Conservation (phyloP, 306 rosid genomes). For the Geum urbanum region DNA sequence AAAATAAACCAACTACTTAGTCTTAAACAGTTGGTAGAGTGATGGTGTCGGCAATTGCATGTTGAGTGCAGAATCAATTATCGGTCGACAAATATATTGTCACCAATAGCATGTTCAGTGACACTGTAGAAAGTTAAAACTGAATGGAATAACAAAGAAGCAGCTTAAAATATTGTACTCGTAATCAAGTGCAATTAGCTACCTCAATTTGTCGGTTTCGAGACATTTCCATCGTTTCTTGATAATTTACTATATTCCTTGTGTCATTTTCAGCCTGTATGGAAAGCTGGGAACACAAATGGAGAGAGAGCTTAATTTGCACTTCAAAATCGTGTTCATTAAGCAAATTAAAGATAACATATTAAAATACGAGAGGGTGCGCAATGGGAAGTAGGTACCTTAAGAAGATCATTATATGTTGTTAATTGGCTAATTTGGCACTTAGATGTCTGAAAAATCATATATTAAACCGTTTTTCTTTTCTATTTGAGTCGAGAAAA, state of each 20-base stretch:
- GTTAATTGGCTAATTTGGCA: no score
- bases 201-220: constrained; percentile 14
- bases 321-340: constrained; percentile 33
- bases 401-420: not conserved
- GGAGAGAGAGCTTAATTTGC: constrained; percentile 25
- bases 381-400: constrained; percentile 1
- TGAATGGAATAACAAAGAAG: not conserved
- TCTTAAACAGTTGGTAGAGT: not conserved
- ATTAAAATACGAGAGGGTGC: not conserved
- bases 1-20: not conserved
- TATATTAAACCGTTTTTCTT: no score
- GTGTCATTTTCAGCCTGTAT: constrained; percentile 27
- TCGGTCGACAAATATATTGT: not conserved
- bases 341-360: constrained; percentile 39
- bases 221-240: constrained; percentile 20
- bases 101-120: constrained; percentile 3
- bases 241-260: constrained; percentile 28
- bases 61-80: constrained; percentile 7
- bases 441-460: no score
- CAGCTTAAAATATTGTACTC: not conserved
- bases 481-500: no score
- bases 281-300: constrained; percentile 12
- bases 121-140: not conserved
- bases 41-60: not conserved
- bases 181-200: constrained; percentile 8